Base-by-base conservation (phyloP, 176 grass and related monocot species). In the Rhynchospora tenuis region DNA sequence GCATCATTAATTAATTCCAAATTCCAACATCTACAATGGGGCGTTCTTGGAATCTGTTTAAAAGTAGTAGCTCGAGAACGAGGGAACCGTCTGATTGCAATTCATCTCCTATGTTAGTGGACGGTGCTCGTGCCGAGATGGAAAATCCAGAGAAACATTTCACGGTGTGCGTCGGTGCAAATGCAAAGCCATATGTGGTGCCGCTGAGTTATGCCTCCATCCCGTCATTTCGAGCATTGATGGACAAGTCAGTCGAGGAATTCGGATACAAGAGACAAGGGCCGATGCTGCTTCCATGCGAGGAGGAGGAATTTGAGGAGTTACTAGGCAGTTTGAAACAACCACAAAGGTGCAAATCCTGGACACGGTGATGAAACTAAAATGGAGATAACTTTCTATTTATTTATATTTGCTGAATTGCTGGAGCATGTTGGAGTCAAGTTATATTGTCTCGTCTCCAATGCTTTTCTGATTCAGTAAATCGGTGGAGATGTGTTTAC, bases 241-340 rank as follows among this genome's bases (percentile, higher is more conserved):
- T 76, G 72, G 72, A 76, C 13, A 26, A 76, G 72, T 76, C 72
- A 22, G 22, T 28, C 6, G 72, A 76, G 47, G 72, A 54, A 28
- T 76, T 55, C 22, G 47, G 48, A 13, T 28, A 46, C 2, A 5
- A 26, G 48, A 50, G 7, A 29, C 48, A 29, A 6, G 48, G 11
- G 20, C 72, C 72, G 1, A 46, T 76, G 72, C 10, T 27, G 12
- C 72, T 76, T 55, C 24, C 72, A 16, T 76, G 72, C 1, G 72
- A 76, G 72, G 72, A 76, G 72, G 72, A 28, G 47, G 72, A 47
- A 3, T 76, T 76, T 28, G 72, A 76, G 72, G 72, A 76, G 12
- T 13, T 76, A 29, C 47, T 76, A 9, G 0, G 48, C 22, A 76
- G 23, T 17, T 19, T 76, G 47, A 48, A 76, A 13, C 72, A 76